Percentiles rank a stretch among this genome's conserved stretches.
phyloP scores from a whole-genome alignment of 1,284 basidiomycete genomes.

The Mycosarcoma maydis region DNA sequence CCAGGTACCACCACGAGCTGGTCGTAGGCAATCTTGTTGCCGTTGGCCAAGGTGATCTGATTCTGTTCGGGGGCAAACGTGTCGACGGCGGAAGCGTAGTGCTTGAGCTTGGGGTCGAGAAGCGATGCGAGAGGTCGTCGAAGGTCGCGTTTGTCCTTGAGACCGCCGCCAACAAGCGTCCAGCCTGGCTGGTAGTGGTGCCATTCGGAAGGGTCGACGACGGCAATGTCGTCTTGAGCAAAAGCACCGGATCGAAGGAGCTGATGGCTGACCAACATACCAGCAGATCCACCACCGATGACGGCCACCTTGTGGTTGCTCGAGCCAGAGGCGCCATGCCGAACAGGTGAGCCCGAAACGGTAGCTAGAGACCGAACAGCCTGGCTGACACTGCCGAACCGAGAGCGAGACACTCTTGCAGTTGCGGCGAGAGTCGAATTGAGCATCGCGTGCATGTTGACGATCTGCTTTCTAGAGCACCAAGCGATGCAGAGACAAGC shows the following conservation, averaged over 20 bases:
- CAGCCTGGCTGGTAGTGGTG: constrained; percentile 70
- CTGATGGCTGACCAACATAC: constrained; percentile 66
- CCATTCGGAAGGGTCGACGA: constrained; percentile 56
- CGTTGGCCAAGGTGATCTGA: constrained; percentile 76
- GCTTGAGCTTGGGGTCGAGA: constrained; percentile 73
- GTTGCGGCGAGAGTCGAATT: constrained; percentile 15
- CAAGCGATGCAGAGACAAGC: neutral
- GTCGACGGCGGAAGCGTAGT: constrained; percentile 79
- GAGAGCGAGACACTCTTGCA: constrained; percentile 21
- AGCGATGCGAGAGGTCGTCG: constrained; percentile 73
- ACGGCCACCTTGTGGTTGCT: constrained; percentile 64
- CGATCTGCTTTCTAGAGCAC: neutral
- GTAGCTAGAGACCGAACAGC: constrained; percentile 31
- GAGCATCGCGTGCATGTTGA: constrained; percentile 42
- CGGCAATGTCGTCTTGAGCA: constrained; percentile 51
- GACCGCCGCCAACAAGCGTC: constrained; percentile 91
- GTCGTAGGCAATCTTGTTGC: constrained; percentile 81
- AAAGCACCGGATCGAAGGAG: constrained; percentile 71
- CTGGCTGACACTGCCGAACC: constrained; percentile 8
- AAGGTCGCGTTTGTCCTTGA: constrained; percentile 76
- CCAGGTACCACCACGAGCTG: constrained; percentile 88
- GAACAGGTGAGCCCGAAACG: constrained; percentile 31
- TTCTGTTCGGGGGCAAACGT: constrained; percentile 79
- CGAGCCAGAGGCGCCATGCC: constrained; percentile 40
- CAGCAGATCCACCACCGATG: constrained; percentile 68